Evolutionary conservation across 1,284 basidiomycete species (phyloP).

Genomic region (Sphagnurus paluster): DNA sequence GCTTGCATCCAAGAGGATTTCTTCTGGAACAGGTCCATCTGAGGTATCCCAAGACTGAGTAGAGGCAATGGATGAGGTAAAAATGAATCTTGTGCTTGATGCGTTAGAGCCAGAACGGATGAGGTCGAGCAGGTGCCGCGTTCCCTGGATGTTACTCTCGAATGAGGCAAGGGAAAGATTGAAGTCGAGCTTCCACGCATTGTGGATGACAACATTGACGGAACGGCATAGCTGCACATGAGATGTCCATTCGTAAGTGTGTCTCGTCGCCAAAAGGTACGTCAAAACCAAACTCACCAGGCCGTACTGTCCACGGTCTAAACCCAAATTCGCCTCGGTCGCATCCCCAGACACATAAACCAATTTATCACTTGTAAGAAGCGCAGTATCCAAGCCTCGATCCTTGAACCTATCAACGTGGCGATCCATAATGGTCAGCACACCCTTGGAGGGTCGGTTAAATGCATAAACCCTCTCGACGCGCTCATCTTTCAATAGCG

Average conservation of each 20-base stretch:
- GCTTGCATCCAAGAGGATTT: conserved; percentile 22
- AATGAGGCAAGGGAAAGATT: conserved; percentile 36
- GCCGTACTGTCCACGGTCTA: conserved; percentile 21
- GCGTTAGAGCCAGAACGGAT: conserved; percentile 15
- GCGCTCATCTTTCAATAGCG: conserved; percentile 17
- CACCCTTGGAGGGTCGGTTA: conserved; percentile 20
- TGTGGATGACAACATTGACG: conserved; percentile 36
- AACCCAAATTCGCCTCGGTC: conserved; percentile 21
- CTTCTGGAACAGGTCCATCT: conserved; percentile 27
- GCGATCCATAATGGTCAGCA: not conserved
- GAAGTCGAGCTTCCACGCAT: conserved; percentile 44
- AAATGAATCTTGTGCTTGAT: no score
- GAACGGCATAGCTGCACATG: conserved; percentile 26
- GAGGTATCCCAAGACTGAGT: conserved; percentile 31
- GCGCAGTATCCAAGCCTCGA: conserved; percentile 10
- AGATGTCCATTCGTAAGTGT: no score
- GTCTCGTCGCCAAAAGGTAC: no score
- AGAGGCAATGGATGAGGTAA: conserved; percentile 31
- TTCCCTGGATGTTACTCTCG: conserved; percentile 34
- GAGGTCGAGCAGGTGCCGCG: conserved; percentile 33
- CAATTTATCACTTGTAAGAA: conserved; percentile 14
- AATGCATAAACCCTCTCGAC: conserved; percentile 25
- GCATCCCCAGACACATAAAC: conserved; percentile 26
- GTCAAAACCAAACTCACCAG: no score
- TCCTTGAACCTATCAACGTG: conserved; percentile 19